Base-by-base conservation (phyloP, 2,329 filamentous ascomycete genomes). In the Talaromyces sp. region DNA sequence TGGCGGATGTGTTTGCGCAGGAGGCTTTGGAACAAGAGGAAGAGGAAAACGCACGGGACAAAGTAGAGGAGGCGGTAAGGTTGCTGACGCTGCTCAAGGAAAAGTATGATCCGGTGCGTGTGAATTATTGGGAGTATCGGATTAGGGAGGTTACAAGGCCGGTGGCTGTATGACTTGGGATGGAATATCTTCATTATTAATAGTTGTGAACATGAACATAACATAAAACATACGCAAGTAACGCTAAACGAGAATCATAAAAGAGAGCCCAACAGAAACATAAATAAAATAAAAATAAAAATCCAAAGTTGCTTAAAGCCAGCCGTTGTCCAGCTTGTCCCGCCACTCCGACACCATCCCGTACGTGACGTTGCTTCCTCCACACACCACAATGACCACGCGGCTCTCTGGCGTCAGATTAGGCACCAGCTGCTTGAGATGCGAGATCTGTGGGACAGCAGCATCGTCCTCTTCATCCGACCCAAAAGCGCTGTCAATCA, bases 121-220 rank as follows among this genome's bases (percentile, higher is more conserved):
- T 87, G 66, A 93, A 93, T 65, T 99, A 97, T 77, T 99, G 95
- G 95, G 88, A 90, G 69, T 96, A 90, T 78, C 82, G 85, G 71
- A 86, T 85, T 71, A 76, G 73, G 49, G 58, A 63, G 42, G 22
- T 63, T 11, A 27, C 11, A 11, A 17, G 15, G 32, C n/a, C 17
- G 25, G 39, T 32, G n/a, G 15, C 28, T 44, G 44, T 47, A 47
- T 47, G 11, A 25, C 4, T 11, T 44, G 17, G 15, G 39, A 42
- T 15, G 5, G 13, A 36, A 36, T 36, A 10, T 25, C 5, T 15
- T 25, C 19, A 25, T 9, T 25, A 47, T 47, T 47, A 47, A 47
- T 47, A 15, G 28, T 27, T 27, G 28, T 30, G 28, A 30, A 30
- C 28, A 30, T 30, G 6, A 27, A 27, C 27, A 27, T 4, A 27